phyloP scores from a whole-genome alignment of 768 basidiomycete species.

The Arthromyces matolae region DNA sequence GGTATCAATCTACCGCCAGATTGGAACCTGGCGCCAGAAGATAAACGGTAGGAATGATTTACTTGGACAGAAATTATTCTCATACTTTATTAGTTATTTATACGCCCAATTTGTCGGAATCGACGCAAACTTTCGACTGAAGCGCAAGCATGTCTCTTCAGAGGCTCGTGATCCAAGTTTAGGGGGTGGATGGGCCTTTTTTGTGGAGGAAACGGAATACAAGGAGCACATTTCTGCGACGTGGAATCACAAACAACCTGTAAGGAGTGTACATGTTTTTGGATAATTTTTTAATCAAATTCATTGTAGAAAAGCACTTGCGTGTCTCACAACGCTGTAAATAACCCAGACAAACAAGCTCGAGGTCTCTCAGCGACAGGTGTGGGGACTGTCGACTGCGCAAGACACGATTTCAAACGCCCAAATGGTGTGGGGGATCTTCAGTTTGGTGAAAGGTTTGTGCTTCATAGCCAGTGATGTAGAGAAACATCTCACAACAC shows the following conservation, averaged over 20 bases:
- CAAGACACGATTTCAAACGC: slow-evolving; percentile 26
- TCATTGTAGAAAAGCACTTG: slow-evolving; percentile 25
- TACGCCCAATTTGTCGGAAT: slow-evolving; percentile 27
- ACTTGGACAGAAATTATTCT: neutral
- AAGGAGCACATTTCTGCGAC: slow-evolving; percentile 15
- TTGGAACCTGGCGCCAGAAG: slow-evolving; percentile 15
- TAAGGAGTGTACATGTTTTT: slow-evolving; percentile 6
- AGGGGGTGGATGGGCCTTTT: slow-evolving; percentile 24
- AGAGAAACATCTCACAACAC: neutral
- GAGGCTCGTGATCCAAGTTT: slow-evolving; percentile 24
- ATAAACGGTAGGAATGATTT: slow-evolving; percentile 10
- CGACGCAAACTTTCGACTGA: slow-evolving; percentile 33
- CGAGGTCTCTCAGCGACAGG: slow-evolving; percentile 22
- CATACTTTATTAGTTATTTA: slow-evolving; percentile 11
- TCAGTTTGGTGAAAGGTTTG: slow-evolving; percentile 30
- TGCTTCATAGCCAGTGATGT: neutral
- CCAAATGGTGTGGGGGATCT: slow-evolving; percentile 25
- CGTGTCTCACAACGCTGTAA: slow-evolving; percentile 26
- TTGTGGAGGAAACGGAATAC: slow-evolving; percentile 22
- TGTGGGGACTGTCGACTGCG: slow-evolving; percentile 24
- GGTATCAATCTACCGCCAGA: slow-evolving; percentile 20
- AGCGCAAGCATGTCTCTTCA: slow-evolving; percentile 22
- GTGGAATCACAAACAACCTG: slow-evolving; percentile 6
- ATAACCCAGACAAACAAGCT: slow-evolving; percentile 17
- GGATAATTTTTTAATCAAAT: neutral